Evolutionary conservation across 768 basidiomycete genomes (phyloP).

Genomic region (Wakefieldia striispora): DNA sequence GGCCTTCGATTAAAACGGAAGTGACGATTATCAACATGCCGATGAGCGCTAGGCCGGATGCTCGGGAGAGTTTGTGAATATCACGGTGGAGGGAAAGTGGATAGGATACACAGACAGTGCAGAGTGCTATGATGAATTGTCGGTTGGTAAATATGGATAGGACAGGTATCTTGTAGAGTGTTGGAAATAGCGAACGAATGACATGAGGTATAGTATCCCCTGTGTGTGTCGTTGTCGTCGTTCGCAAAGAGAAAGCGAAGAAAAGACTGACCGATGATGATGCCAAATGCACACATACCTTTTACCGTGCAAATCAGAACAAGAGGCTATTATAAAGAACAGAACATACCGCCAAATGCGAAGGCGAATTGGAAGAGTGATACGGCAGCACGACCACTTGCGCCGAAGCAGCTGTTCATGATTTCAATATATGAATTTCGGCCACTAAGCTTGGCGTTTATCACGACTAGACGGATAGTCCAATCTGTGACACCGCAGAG

Average conservation of each 20-base stretch:
- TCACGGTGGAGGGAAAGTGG: constrained; percentile 95
- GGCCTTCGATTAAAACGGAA: constrained; percentile 81
- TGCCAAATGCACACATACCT: constrained; percentile 99
- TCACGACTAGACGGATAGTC: constrained; percentile 95
- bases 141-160: constrained; percentile 79
- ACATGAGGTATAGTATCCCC: constrained; percentile 98
- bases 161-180: constrained; percentile 60
- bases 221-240: constrained; percentile 15
- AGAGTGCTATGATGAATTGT: constrained; percentile 84
- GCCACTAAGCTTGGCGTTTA: constrained; percentile 95
- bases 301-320: constrained; percentile 6
- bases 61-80: constrained; percentile 94
- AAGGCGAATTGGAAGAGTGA: constrained; percentile 98
- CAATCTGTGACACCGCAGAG: constrained; percentile 90
- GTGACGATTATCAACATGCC: constrained; percentile 94
- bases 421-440: constrained; percentile 90
- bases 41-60: constrained; percentile 84
- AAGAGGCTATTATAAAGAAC: not conserved
- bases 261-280: constrained; percentile 67
- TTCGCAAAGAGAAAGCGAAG: not conserved
- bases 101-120: constrained; percentile 87
- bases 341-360: constrained; percentile 82
- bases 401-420: constrained; percentile 91
- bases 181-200: constrained; percentile 82
- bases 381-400: constrained; percentile 87